Evolutionary conservation across 805 yeast species (phyloP), one percentile per base, ranked within the genome.

Genomic region (Saturnispora saitoi): DNA sequence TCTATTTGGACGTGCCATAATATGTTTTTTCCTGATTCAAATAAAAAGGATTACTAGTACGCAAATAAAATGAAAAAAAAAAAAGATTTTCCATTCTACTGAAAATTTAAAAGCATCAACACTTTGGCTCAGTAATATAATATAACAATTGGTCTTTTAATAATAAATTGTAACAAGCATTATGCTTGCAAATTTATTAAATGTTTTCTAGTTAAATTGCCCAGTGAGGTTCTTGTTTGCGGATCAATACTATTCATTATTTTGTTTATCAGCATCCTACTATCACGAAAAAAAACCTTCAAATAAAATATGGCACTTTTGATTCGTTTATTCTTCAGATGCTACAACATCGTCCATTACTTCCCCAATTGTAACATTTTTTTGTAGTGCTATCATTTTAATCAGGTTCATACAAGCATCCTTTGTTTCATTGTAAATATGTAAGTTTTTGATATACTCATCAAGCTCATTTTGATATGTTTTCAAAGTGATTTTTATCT

Each of bases 391-490:
- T 30, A 83, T 78, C 68, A 80, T 61, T 37, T 76, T 73, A 10
- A 80, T 73, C 51, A 83, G 59, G 6, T 75, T 71, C 47, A 80
- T 57, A 0, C 86, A 85, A 2, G 72, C 69, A 57, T 83, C 89
- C 56, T 77, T 74, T 22, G 83, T 62, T 51, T 81, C 86, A 56
- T 83, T 80, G 61, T 82, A 83, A 47, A 68, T 64, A 52, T 78
- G 77, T 36, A 83, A 62, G 45, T 70, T 69, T 26, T 61, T 58
- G 22, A 83, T 78, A 54, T 83, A 87, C 26, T 60, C 57, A 38
- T 70, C 67, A n/a, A 76, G 73, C 1, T 80, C 66, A 1, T 58
- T 62, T 37, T 70, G 73, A 24, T 63, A 32, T 4, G 4, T 6
- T 19, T 34, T 17, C 1, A 34, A 7, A 34, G 20, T 15, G 11